A percentile compares a stretch with the other conserved stretches of the same genome.
Conservation (phyloP, 768 basidiomycete species). For the Auricularia cornea region DNA sequence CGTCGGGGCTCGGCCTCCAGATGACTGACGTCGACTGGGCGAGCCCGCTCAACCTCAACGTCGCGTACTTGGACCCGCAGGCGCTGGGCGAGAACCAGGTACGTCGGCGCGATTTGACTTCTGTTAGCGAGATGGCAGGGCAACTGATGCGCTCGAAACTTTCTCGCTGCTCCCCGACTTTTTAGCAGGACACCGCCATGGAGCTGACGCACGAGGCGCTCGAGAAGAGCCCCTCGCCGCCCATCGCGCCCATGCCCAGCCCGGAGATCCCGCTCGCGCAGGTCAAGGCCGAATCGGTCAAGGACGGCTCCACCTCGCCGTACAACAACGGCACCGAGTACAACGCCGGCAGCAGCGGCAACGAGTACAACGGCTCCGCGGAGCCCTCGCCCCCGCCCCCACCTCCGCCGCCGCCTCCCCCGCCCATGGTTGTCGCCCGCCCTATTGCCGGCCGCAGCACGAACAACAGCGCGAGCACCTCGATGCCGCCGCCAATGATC, state of each 20-base stretch:
- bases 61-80: neutral
- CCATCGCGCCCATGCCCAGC: neutral
- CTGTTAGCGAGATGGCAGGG: too few species aligned
- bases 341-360: constrained; percentile 20
- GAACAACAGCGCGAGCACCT: neutral
- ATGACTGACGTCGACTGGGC: neutral
- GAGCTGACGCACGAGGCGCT: constrained; percentile 20
- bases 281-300: too few species aligned
- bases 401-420: constrained; percentile 22
- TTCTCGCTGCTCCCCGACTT: too few species aligned
- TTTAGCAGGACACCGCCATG: constrained; percentile 19
- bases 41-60: neutral
- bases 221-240: neutral
- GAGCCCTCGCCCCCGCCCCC: constrained; percentile 10
- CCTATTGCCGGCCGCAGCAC: constrained; percentile 9
- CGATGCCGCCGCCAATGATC: neutral
- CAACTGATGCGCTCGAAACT: too few species aligned
- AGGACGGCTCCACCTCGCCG: too few species aligned
- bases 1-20: neutral
- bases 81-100: neutral
- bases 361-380: constrained; percentile 19
- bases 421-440: constrained; percentile 23
- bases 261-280: neutral
- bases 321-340: constrained; percentile 22
- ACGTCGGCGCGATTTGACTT: too few species aligned